phyloP scores from a whole-genome alignment of 164 flowering plant genomes.

The Piper longum region DNA sequence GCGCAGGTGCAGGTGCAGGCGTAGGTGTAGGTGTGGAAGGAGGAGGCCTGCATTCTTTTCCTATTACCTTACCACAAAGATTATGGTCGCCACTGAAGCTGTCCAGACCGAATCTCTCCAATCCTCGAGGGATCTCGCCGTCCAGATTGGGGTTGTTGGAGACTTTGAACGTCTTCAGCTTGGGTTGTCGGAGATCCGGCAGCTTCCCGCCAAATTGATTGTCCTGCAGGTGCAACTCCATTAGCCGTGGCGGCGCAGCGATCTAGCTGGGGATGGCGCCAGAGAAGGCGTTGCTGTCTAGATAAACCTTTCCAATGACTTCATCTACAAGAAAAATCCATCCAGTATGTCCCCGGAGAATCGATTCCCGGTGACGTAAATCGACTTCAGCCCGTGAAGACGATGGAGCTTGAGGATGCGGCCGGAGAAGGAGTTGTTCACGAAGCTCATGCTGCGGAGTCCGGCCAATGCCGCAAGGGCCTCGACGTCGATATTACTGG shows the following conservation, averaged over 20 bases:
- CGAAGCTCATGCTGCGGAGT: slow-evolving; percentile 34
- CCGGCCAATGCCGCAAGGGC: slow-evolving; percentile 20
- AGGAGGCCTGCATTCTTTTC: slow-evolving; percentile 16
- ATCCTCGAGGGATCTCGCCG: slow-evolving; percentile 44
- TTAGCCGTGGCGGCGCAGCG: slow-evolving; percentile 16
- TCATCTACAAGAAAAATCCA: slow-evolving; percentile 31
- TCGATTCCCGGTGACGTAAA: slow-evolving; percentile 32
- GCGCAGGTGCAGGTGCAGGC: not conserved
- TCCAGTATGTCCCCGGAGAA: slow-evolving; percentile 55
- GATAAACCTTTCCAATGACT: slow-evolving; percentile 46
- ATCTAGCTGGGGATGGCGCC: slow-evolving; percentile 59
- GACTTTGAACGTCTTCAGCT: slow-evolving; percentile 23
- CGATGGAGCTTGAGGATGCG: slow-evolving; percentile 43
- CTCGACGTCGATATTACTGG: slow-evolving; percentile 39
- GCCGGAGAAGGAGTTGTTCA: slow-evolving; percentile 44
- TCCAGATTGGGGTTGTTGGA: slow-evolving; percentile 39
- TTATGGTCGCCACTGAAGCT: slow-evolving; percentile 36
- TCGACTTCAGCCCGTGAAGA: slow-evolving; percentile 35
- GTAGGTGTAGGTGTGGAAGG: not conserved
- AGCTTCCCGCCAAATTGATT: slow-evolving; percentile 56
- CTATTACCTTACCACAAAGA: slow-evolving; percentile 43
- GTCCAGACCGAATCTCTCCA: slow-evolving; percentile 18
- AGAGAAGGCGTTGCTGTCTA: slow-evolving; percentile 34
- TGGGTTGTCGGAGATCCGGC: slow-evolving; percentile 21
- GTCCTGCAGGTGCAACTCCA: slow-evolving; percentile 42